Base-by-base conservation (phyloP, 1,284 basidiomycete species). In the Puccinia hordei region DNA sequence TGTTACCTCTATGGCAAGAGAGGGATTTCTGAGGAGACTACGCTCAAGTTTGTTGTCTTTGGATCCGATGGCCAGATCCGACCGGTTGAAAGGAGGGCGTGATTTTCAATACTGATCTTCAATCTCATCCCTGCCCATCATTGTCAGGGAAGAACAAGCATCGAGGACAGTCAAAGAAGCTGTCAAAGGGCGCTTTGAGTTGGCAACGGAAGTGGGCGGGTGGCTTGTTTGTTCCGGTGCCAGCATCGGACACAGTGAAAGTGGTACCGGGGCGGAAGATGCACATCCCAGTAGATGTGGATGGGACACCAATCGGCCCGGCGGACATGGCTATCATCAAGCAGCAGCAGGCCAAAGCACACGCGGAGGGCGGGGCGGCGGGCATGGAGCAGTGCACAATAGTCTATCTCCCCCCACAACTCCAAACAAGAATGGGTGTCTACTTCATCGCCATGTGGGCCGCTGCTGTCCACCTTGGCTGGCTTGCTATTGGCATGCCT, bases 331-430 rank as follows among this genome's bases (percentile, higher is more conserved):
- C 83, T 87, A 38, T 86, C 92, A 41, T 90, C 93, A 80, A 85
- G 85, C 86, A 88, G 17, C 93, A 94, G 85, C 88, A 94, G 81
- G 87, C 87, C 0, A 91, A 92, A 83, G 90, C 91, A 0, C 85
- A 87, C 73, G 91, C 90, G 82, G 90, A 90, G 0, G 90, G 90
- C 81, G 88, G 90, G 30, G 88, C 88, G 81, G 84, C 75, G 8
- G 86, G 91, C 78, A 88, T 88, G 69, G 88, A 90, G 10, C 93
- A 95, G 84, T 98, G 94, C 84, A 90, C 88, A 24, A 87, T 94
- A 59, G 91, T 95, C 41, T 94, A 93, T 84, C 87, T 97, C 53
- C 95, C 95, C 0, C 90, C 92, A 0, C 85, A 88, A 81, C 94
- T 95, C 89, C 88, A 90, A 9, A 89, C 88, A 35, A 90, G 95